Conservation (phyloP, 176 grass and related monocot genomes). For the Oryza nivara region DNA sequence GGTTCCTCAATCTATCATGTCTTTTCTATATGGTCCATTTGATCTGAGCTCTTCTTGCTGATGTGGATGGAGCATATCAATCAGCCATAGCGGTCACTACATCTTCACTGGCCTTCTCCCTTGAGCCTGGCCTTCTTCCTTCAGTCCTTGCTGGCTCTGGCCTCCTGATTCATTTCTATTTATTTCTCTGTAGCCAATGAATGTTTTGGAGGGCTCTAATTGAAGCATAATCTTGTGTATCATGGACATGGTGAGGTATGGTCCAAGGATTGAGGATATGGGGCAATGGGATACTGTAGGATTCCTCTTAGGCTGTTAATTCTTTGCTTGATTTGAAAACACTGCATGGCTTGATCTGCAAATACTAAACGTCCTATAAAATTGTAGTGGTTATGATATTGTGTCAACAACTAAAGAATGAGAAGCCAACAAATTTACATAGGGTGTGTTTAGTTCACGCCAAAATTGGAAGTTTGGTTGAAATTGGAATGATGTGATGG, state of each 20-base stretch:
- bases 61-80: constrained; percentile 3
- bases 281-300: too few relatives aligned
- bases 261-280: neutral
- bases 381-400: too few relatives aligned
- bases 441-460: too few relatives aligned
- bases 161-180: neutral
- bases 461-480: too few relatives aligned
- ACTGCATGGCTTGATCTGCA: too few relatives aligned
- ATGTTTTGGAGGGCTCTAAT: neutral
- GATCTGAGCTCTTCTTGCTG: neutral
- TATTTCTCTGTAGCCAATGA: neutral
- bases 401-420: too few relatives aligned
- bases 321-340: too few relatives aligned
- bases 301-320: too few relatives aligned
- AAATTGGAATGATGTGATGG: too few relatives aligned
- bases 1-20: neutral
- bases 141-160: neutral
- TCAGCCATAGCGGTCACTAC: neutral
- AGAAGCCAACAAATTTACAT: too few relatives aligned
- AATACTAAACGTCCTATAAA: too few relatives aligned
- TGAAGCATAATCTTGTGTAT: neutral
- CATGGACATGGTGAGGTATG: neutral
- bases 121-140: neutral
- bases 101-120: neutral
- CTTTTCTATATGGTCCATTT: constrained; percentile 7